Evolutionary conservation across 495 filamentous ascomycete genomes (phyloP).

Genomic region (Talaromyces ruber): DNA sequence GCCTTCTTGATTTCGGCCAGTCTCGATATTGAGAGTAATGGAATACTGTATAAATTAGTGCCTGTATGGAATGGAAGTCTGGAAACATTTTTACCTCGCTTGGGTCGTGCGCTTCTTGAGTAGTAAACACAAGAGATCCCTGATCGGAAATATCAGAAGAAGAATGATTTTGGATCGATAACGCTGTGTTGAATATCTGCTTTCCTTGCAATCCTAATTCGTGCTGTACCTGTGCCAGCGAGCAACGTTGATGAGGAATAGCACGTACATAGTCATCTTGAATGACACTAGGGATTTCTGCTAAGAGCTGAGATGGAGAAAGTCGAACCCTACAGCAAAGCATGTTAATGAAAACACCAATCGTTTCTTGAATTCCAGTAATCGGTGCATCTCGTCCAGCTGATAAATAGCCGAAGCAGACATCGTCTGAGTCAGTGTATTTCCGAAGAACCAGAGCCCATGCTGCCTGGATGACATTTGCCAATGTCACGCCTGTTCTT

Average conservation of each 20-base stretch:
- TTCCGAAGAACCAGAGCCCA: constrained; percentile 48
- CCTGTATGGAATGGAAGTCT: not conserved
- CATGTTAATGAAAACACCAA: constrained; percentile 51
- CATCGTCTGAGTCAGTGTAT: constrained; percentile 42
- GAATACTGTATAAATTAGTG: constrained; percentile 23
- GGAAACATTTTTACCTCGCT: constrained; percentile 36
- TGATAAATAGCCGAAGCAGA: constrained; percentile 51
- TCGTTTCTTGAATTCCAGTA: constrained; percentile 41
- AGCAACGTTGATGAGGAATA: constrained; percentile 42
- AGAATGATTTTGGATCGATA: constrained; percentile 45
- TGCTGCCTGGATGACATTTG: constrained; percentile 42
- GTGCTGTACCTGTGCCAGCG: constrained; percentile 47
- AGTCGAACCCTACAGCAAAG: constrained; percentile 44
- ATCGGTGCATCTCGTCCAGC: constrained; percentile 42
- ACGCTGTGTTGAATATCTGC: constrained; percentile 47
- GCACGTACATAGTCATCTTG: constrained; percentile 42
- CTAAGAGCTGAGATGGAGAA: constrained; percentile 19
- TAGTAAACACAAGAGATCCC: constrained; percentile 28
- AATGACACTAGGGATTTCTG: constrained; percentile 32
- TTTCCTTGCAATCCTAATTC: constrained; percentile 41
- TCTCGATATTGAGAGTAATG: constrained; percentile 40
- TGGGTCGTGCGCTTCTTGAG: constrained; percentile 34
- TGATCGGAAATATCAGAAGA: constrained; percentile 23
- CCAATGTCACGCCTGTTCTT: constrained; percentile 36
- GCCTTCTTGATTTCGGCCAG: constrained; percentile 32